Percentiles rank a stretch among this genome's conserved stretches.
Conservation (phyloP, 164 flowering plant genomes). For the Macadamia integrifolia region DNA sequence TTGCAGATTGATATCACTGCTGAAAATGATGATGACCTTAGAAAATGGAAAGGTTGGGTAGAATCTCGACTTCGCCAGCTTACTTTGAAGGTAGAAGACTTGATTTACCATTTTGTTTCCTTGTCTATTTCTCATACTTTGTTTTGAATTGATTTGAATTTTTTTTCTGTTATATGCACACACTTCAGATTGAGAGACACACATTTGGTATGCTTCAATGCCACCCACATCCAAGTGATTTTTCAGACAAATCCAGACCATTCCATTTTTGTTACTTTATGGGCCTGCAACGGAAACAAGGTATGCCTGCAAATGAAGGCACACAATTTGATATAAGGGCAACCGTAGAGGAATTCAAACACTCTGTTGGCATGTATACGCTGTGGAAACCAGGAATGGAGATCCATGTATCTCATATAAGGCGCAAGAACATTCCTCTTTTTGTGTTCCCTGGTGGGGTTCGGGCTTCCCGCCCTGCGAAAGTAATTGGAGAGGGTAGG, state of each 20-base stretch:
- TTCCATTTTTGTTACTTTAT: slow-evolving; percentile 68
- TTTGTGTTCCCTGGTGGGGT: slow-evolving; percentile 84
- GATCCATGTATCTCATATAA: slow-evolving; percentile 63
- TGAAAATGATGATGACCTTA: slow-evolving; percentile 58
- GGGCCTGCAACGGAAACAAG: slow-evolving; percentile 88
- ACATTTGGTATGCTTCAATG: slow-evolving; percentile 73
- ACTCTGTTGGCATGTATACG: slow-evolving; percentile 44
- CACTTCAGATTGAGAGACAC: slow-evolving; percentile 69
- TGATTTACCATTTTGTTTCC: background rate
- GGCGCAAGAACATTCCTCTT: slow-evolving; percentile 50
- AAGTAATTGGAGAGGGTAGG: slow-evolving; percentile 33
- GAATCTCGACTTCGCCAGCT: slow-evolving; percentile 88
- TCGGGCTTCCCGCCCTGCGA: slow-evolving; percentile 60
- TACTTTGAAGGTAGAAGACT: slow-evolving; percentile 53
- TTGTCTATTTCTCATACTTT: background rate
- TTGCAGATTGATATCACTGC: slow-evolving; percentile 75
- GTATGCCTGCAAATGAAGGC: slow-evolving; percentile 50
- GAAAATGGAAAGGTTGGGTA: slow-evolving; percentile 96
- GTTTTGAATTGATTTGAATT: background rate
- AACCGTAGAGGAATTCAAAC: slow-evolving; percentile 83
- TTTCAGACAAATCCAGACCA: slow-evolving; percentile 45
- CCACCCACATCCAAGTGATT: slow-evolving; percentile 76
- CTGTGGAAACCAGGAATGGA: slow-evolving; percentile 74
- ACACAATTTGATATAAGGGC: slow-evolving; percentile 74
- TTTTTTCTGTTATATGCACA: background rate